Evolutionary conservation across 2,329 filamentous ascomycete genomes (phyloP).

Genomic region (Fusarium caatingaense): DNA sequence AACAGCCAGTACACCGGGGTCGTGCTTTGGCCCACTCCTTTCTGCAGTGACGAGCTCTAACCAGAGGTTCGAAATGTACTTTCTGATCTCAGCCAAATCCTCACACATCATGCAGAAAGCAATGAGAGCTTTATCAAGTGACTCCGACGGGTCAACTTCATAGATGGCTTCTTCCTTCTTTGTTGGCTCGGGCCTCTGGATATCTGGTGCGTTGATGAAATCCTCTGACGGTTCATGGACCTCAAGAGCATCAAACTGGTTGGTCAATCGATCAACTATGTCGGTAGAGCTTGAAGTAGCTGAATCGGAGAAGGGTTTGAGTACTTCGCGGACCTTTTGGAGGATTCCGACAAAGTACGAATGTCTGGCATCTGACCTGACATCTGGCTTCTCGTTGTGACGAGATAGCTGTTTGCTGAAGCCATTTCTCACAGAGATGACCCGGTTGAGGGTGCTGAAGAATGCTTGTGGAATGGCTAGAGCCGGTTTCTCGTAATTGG

Average conservation of each 20-base stretch:
- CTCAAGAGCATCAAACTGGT: background rate
- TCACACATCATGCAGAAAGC: slow-evolving; percentile 45
- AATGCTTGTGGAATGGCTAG: slow-evolving; percentile 49
- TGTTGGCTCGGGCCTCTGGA: background rate
- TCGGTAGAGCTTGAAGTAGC: background rate
- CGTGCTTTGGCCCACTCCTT: background rate
- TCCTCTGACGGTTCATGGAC: slow-evolving; percentile 28
- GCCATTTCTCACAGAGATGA: slow-evolving; percentile 51
- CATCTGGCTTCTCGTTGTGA: slow-evolving; percentile 22
- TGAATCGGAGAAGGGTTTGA: slow-evolving; percentile 24
- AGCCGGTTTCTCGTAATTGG: slow-evolving; percentile 21
- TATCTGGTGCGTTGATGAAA: slow-evolving; percentile 50
- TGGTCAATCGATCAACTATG: background rate
- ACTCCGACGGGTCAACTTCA: slow-evolving; percentile 46
- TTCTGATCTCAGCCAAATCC: slow-evolving; percentile 45
- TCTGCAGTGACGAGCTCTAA: background rate
- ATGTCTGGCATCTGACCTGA: slow-evolving; percentile 46
- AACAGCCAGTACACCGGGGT: slow-evolving; percentile 47
- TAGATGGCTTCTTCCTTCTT: slow-evolving; percentile 37
- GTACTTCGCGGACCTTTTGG: slow-evolving; percentile 48
- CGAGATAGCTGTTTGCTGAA: slow-evolving; percentile 43
- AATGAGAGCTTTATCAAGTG: slow-evolving; percentile 45
- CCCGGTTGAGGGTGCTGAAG: slow-evolving; percentile 48
- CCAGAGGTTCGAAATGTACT: background rate
- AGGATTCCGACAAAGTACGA: slow-evolving; percentile 51